These are phyloP conservation scores for Cercospora zeae-maydis DNA, from an alignment of 2,329 filamentous ascomycete genomes.

Conservation along the genomic window DNA sequence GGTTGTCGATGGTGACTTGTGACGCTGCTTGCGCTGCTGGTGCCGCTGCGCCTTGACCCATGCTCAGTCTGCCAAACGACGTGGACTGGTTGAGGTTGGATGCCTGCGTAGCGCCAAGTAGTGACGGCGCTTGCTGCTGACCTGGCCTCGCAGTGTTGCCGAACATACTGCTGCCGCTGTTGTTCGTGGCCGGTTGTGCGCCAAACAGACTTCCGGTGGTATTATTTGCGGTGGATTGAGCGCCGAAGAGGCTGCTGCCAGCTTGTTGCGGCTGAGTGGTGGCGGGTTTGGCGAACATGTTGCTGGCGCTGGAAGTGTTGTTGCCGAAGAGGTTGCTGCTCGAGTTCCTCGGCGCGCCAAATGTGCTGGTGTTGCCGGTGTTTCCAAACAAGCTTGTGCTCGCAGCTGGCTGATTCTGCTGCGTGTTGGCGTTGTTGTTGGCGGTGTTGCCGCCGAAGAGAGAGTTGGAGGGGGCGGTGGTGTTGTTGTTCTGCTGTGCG, in stretches of 20 bases:
- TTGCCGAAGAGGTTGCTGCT: slow-evolving; percentile 11
- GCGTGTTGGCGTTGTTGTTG: slow-evolving; percentile 13
- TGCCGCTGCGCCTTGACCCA: slow-evolving; percentile 52
- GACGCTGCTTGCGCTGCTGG: slow-evolving; percentile 28
- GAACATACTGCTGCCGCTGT: slow-evolving; percentile 20
- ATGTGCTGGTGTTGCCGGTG: slow-evolving; percentile 20
- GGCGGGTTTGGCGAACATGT: slow-evolving; percentile 32
- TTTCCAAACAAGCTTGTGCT: slow-evolving; percentile 21
- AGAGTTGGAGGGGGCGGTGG: slow-evolving; percentile 1
- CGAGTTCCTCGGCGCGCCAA: slow-evolving; percentile 21
- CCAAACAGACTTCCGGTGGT: slow-evolving; percentile 21
- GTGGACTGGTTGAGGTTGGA: slow-evolving; percentile 22
- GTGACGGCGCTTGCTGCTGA: slow-evolving; percentile 31
- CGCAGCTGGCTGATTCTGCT: slow-evolving; percentile 16
- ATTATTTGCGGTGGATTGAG: slow-evolving; percentile 10
- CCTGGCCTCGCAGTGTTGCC: slow-evolving; percentile 16
- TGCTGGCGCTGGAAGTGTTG: slow-evolving; percentile 17
- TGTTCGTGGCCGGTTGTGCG: slow-evolving; percentile 14
- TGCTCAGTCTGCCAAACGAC: slow-evolving; percentile 37
- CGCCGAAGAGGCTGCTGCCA: slow-evolving; percentile 28
- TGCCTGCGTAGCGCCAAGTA: slow-evolving; percentile 28
- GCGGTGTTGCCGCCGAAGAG: slow-evolving; percentile 18
- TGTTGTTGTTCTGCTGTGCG: slow-evolving; percentile 20
- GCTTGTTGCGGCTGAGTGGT: slow-evolving; percentile 21
- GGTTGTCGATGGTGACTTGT: slow-evolving; percentile 73